Evolutionary conservation across 495 filamentous ascomycete species (phyloP), one percentile per base, ranked within the genome.

Genomic region (Extremus antarcticus): DNA sequence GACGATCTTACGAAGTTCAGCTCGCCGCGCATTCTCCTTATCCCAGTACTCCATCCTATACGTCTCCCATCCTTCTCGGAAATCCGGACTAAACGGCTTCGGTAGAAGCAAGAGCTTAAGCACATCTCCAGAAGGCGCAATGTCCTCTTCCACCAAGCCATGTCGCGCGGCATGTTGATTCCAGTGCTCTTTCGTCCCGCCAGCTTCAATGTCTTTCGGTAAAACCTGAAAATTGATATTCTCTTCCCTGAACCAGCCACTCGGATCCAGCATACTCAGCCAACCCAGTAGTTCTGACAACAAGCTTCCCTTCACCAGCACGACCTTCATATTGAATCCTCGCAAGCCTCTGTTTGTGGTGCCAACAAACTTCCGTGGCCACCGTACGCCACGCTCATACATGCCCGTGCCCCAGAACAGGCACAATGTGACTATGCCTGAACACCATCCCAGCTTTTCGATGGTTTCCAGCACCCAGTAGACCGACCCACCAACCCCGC

Each of bases 11-110:
- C 88, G 78, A 38, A 95, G 71, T 46, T 85, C 67, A 3, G 82
- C 78, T 15, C 92, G 86, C 2, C 88, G 80, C 70, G 92, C 89
- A 62, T 98, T 98, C 69, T 98, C 94, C 56, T 81, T 83, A 60
- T 95, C 92, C 92, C 92, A 98, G 65, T 94, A 98, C 55, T 95
- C 90, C 24, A 83, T 78, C 32, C 94, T 78, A 68, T 91, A 98
- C 2, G 89, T 68, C 63, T 98, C 92, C 92, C 92, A 98, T 56
- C 94, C 94, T 64, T 95, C 88, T n/a, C 92, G 80, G 65, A 98
- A 97, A 51, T 86, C 86, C 0, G 94, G 84, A 11, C 88, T 90
- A 60, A 98, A 98, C 0, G 90, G 87, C 68, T 98, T 98, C 3
- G 92, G 90, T 38, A 96, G 77, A 13, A 98, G 75, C 19, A 98